Evolutionary conservation across 331 rosid genomes (phyloP).

Genomic region (Dryas integrifolia): DNA sequence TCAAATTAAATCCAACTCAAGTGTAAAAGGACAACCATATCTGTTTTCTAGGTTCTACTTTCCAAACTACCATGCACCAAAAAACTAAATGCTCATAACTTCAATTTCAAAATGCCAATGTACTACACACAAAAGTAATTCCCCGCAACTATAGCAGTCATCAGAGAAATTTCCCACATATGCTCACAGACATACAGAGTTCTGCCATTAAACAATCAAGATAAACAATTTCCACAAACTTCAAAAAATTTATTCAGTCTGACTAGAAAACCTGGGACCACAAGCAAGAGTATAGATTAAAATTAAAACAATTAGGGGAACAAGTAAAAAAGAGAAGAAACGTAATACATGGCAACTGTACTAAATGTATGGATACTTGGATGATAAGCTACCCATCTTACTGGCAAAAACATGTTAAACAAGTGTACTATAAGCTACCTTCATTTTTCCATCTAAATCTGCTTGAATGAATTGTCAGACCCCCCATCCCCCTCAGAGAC

Average conservation of each 20-base stretch:
- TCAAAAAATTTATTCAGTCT: neutral
- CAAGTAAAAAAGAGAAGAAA: neutral
- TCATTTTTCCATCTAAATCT: neutral
- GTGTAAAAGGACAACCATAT: neutral
- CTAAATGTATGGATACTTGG: neutral
- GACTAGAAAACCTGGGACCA: neutral
- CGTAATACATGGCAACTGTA: neutral
- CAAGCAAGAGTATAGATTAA: no score
- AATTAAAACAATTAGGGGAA: neutral
- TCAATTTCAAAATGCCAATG: neutral
- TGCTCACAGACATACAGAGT: no score
- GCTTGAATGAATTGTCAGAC: neutral
- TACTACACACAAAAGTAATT: neutral
- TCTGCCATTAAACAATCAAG: neutral
- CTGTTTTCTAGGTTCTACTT: neutral
- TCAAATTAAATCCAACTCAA: conserved; percentile 8
- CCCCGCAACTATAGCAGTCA: neutral
- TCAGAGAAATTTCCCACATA: no score
- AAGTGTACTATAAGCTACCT: neutral
- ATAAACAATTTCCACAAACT: neutral
- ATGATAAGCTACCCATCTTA: neutral
- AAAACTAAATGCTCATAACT: neutral
- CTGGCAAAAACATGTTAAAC: neutral
- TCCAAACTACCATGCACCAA: neutral
- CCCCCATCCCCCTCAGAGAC: neutral